Evolutionary conservation across 2,329 filamentous ascomycete species (phyloP).

Genomic region (Colletotrichum kahawae): DNA sequence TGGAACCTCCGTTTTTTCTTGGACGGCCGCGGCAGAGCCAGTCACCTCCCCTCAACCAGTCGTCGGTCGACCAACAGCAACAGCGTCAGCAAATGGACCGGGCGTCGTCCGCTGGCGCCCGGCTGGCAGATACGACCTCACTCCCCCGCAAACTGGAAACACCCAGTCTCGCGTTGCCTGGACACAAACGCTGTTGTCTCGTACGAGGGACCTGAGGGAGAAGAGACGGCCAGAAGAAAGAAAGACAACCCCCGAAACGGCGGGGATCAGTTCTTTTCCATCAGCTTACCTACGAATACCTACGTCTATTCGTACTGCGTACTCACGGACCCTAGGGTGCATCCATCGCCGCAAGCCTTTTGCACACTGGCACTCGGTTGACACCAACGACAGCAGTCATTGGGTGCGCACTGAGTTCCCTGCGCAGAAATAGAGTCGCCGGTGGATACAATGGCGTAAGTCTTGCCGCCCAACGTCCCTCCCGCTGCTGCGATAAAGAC

Average conservation of each 20-base stretch:
- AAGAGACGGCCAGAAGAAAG: neutral
- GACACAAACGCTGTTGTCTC: neutral
- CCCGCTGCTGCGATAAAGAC: neutral
- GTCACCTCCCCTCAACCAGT: neutral
- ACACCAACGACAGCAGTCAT: neutral
- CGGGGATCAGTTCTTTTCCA: neutral
- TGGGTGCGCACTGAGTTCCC: neutral
- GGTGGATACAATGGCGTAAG: slow-evolving; percentile 18
- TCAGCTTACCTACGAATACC: neutral
- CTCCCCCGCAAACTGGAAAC: neutral
- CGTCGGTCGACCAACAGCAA: neutral
- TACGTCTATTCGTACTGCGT: neutral
- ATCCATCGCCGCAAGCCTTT: neutral
- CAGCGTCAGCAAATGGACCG: neutral
- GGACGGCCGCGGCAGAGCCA: neutral
- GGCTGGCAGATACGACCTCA: neutral
- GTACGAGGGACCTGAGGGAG: neutral
- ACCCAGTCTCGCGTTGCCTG: neutral
- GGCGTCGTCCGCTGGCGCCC: neutral
- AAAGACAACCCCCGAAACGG: neutral
- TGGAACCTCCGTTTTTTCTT: slow-evolving; percentile 16
- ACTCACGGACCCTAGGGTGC: neutral
- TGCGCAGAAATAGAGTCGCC: slow-evolving; percentile 9
- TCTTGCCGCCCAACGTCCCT: slow-evolving; percentile 4
- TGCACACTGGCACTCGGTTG: neutral